Conservation (phyloP, 2,329 filamentous ascomycete genomes). For the Aspergillus persii region DNA sequence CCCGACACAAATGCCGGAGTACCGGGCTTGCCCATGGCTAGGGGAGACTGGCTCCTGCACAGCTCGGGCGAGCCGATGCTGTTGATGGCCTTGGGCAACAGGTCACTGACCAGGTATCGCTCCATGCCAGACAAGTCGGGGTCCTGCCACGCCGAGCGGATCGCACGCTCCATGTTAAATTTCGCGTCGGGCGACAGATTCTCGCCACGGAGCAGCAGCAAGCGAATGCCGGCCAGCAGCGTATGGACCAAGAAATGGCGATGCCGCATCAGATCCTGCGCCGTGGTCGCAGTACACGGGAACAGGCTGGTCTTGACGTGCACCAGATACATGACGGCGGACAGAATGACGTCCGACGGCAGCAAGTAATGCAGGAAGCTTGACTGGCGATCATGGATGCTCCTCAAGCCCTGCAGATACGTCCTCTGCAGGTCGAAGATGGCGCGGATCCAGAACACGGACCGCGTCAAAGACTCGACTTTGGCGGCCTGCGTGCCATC, state of each 20-base stretch:
- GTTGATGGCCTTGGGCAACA: constrained; percentile 30
- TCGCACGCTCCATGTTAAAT: constrained; percentile 29
- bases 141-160: constrained; percentile 34
- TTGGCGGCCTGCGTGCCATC: constrained; percentile 19
- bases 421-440: constrained; percentile 37
- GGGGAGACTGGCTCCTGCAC: constrained; percentile 9
- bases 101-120: constrained; percentile 30
- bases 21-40: constrained; percentile 16
- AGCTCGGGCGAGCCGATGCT: constrained; percentile 20
- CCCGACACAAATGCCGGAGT: constrained; percentile 30
- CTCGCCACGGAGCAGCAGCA: constrained; percentile 33
- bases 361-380: constrained; percentile 30
- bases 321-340: constrained; percentile 35
- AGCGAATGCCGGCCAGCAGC: constrained; percentile 33
- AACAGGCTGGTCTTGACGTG: constrained; percentile 32
- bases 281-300: constrained; percentile 26
- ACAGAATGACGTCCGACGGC: constrained; percentile 31
- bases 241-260: constrained; percentile 24
- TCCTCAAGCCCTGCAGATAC: constrained; percentile 30
- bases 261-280: constrained; percentile 17
- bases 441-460: constrained; percentile 37
- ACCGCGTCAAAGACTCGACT: constrained; percentile 25
- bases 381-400: constrained; percentile 28
- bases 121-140: constrained; percentile 32
- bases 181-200: constrained; percentile 24